These are phyloP conservation scores for Calonectria pseudoturangicola DNA, from an alignment of 2,329 filamentous ascomycete genomes.

Conservation along the genomic window DNA sequence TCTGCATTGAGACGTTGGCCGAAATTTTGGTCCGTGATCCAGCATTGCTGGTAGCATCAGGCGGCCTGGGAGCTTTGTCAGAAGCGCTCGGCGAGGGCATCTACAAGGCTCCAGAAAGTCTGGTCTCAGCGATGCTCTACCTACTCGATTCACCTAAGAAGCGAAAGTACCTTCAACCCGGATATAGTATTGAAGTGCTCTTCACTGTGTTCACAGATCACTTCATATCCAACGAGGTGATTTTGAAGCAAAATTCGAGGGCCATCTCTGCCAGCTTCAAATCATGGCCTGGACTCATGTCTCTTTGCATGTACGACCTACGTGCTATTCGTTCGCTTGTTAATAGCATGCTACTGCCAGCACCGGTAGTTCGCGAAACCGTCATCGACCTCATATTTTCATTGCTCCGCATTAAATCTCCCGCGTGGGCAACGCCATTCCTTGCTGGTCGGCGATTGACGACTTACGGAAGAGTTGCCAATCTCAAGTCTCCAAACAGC, in stretches of 20 bases:
- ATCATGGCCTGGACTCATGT: constrained; percentile 94
- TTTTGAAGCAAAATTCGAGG: constrained; percentile 89
- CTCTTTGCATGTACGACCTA: constrained; percentile 91
- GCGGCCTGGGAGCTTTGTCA: constrained; percentile 90
- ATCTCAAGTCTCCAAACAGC: constrained; percentile 78
- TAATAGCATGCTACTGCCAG: constrained; percentile 76
- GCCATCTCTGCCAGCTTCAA: constrained; percentile 94
- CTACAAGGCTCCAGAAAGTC: constrained; percentile 93
- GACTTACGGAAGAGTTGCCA: constrained; percentile 95
- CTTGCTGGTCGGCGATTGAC: constrained; percentile 93
- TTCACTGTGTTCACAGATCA: constrained; percentile 97
- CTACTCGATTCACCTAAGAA: constrained; percentile 89
- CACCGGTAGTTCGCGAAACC: constrained; percentile 78
- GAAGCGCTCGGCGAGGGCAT: constrained; percentile 92
- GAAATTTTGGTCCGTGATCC: constrained; percentile 94
- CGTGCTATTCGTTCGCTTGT: constrained; percentile 87
- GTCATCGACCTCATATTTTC: constrained; percentile 91
- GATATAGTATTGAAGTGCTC: constrained; percentile 90
- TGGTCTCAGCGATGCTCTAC: constrained; percentile 91
- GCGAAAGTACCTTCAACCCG: constrained; percentile 88
- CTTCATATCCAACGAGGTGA: constrained; percentile 72
- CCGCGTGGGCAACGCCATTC: constrained; percentile 94
- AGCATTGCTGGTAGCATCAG: constrained; percentile 85
- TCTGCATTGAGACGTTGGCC: constrained; percentile 93
- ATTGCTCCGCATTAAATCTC: constrained; percentile 90